A percentile compares a stretch with the other conserved stretches of the same genome.
phyloP scores from a whole-genome alignment of 352 stramenopile species.

The Blastocystis sp. region DNA sequence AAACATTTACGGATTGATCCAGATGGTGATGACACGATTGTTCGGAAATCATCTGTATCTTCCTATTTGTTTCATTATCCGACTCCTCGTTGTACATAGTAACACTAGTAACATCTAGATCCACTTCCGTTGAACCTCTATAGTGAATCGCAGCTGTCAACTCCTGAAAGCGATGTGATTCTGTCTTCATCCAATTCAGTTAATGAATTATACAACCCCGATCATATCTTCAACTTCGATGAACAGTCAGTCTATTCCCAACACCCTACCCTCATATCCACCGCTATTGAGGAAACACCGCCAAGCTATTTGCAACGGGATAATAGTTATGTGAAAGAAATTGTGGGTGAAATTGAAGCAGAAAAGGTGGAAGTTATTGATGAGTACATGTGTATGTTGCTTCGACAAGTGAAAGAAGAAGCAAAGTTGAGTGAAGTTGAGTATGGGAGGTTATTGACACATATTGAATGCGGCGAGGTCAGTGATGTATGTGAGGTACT shows the following conservation, averaged over 20 bases:
- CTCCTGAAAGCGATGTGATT: neutral
- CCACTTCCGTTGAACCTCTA: neutral
- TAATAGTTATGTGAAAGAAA: constrained; percentile 17
- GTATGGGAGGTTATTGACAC: constrained; percentile 12
- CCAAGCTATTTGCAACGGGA: constrained; percentile 27
- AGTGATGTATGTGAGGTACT: constrained; percentile 5
- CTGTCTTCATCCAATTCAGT: neutral
- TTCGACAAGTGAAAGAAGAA: constrained; percentile 14
- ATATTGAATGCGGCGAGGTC: constrained; percentile 51
- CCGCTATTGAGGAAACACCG: neutral
- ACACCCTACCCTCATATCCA: neutral
- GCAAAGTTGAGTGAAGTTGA: constrained; percentile 34
- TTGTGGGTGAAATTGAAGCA: neutral
- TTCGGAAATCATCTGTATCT: neutral
- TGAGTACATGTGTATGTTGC: neutral
- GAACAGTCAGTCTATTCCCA: constrained; percentile 14
- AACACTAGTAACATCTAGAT: neutral
- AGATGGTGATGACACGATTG: neutral
- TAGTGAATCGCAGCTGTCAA: neutral
- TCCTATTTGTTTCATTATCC: constrained; percentile 9
- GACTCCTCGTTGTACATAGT: neutral
- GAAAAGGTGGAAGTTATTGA: constrained; percentile 43
- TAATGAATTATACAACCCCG: constrained; percentile 25
- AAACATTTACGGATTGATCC: neutral
- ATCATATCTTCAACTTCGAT: constrained; percentile 35